Percentiles rank a stretch among this genome's conserved stretches.
These are phyloP conservation scores for Sphaerulina musiva DNA, from an alignment of 2,329 filamentous ascomycete genomes.

Conservation along the genomic window DNA sequence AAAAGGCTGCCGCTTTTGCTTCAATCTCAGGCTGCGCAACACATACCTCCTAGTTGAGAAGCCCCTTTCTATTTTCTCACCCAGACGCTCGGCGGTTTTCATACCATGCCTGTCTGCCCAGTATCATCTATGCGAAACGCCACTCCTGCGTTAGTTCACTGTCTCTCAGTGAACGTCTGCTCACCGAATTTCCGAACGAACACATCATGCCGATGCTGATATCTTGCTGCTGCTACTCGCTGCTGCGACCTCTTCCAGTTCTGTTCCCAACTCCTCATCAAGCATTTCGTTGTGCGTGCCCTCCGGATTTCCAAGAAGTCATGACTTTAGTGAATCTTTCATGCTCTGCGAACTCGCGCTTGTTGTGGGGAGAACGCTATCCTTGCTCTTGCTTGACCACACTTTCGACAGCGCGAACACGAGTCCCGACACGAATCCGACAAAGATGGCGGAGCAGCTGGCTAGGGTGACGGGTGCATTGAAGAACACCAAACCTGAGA, in stretches of 20 bases:
- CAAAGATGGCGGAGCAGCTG: constrained; percentile 80
- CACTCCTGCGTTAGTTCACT: not conserved
- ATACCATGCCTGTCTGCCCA: not conserved
- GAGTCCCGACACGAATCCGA: constrained; percentile 87
- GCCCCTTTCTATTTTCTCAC: not conserved
- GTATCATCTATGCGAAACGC: not conserved
- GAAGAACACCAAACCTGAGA: constrained; percentile 92
- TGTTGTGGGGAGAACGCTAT: constrained; percentile 52
- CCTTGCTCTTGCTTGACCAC: constrained; percentile 61
- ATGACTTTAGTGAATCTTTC: constrained; percentile 74
- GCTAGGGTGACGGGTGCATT: constrained; percentile 86
- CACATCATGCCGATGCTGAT: not conserved
- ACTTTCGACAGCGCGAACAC: constrained; percentile 86
- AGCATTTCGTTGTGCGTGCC: not conserved
- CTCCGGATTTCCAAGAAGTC: constrained; percentile 5
- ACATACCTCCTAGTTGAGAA: not conserved
- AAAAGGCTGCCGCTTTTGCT: not conserved
- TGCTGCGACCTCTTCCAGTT: not conserved
- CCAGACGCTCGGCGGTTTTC: not conserved
- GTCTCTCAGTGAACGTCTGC: not conserved
- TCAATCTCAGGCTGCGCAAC: not conserved
- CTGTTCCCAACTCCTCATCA: not conserved
- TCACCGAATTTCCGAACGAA: not conserved
- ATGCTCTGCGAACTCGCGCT: constrained; percentile 89
- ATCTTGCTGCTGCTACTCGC: not conserved